Percentiles rank a stretch among this genome's conserved stretches.
Conservation (phyloP, 306 rosid genomes). For the Cicer cuneatum region DNA sequence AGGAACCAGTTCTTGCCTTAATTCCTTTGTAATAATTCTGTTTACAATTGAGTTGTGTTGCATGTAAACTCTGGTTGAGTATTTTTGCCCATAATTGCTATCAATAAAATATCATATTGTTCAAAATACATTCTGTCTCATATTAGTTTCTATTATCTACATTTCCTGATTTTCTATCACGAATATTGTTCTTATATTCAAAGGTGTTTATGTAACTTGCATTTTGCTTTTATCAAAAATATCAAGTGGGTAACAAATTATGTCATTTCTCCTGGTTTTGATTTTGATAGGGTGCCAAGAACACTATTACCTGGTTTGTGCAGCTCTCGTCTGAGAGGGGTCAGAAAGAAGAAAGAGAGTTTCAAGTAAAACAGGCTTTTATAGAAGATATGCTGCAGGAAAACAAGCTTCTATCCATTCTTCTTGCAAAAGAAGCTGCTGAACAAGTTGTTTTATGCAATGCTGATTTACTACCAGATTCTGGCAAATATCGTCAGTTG, state of each 20-base stretch:
- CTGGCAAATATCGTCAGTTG: too few species aligned
- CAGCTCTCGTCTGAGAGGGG: constrained; percentile 89
- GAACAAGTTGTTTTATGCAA: constrained; percentile 83
- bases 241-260: constrained; percentile 20
- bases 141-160: too few species aligned
- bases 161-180: constrained; percentile 24
- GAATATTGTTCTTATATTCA: constrained; percentile 38
- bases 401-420: constrained; percentile 65
- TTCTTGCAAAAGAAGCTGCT: constrained; percentile 66
- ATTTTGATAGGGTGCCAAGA: constrained; percentile 76
- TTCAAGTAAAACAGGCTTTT: constrained; percentile 82
- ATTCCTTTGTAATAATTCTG: too few species aligned
- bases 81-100: too few species aligned
- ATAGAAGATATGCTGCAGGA: constrained; percentile 81
- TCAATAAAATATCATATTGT: too few species aligned
- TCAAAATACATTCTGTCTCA: too few species aligned
- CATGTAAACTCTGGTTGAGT: too few species aligned
- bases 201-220: constrained; percentile 12
- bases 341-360: constrained; percentile 86
- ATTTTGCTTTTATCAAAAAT: constrained; percentile 34
- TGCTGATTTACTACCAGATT: constrained; percentile 78
- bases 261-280: constrained; percentile 45
- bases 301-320: too few species aligned
- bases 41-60: too few species aligned
- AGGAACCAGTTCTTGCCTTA: too few species aligned